Percentiles rank a stretch among this genome's conserved stretches.
Evolutionary conservation across 495 filamentous ascomycete genomes (phyloP).

Genomic region (Astrothelium subdiscretum): DNA sequence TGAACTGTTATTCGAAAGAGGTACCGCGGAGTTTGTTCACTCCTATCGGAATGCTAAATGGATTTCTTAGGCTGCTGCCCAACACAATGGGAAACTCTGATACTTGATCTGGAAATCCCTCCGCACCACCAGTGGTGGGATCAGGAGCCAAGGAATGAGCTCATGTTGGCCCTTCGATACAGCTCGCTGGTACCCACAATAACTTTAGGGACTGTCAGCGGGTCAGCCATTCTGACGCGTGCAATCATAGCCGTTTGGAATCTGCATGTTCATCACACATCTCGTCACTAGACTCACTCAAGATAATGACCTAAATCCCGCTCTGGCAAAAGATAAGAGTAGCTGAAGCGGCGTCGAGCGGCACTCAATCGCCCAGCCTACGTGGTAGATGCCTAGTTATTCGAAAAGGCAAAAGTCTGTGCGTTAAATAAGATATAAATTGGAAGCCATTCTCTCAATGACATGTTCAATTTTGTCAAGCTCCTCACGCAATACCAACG

Average conservation of each 20-base stretch:
- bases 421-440: not conserved
- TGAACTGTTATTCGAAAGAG: not conserved
- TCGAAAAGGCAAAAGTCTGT: too few species aligned
- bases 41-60: not conserved
- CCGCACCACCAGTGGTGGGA: not conserved
- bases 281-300: not conserved
- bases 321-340: not conserved
- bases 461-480: not conserved
- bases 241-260: not conserved
- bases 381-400: not conserved
- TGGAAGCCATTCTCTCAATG: not conserved
- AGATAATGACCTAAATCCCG: not conserved
- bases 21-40: not conserved
- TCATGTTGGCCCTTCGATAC: not conserved
- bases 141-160: not conserved
- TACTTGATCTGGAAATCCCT: not conserved
- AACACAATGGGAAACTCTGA: not conserved
- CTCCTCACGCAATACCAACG: not conserved
- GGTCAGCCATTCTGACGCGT: not conserved
- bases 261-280: not conserved
- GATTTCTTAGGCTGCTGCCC: not conserved
- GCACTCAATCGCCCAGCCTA: not conserved
- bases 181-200: not conserved
- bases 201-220: not conserved
- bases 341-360: not conserved